Evolutionary conservation across 2,329 filamentous ascomycete genomes (phyloP), one percentile per base, ranked within the genome.

Genomic region (Penicillium sp.): DNA sequence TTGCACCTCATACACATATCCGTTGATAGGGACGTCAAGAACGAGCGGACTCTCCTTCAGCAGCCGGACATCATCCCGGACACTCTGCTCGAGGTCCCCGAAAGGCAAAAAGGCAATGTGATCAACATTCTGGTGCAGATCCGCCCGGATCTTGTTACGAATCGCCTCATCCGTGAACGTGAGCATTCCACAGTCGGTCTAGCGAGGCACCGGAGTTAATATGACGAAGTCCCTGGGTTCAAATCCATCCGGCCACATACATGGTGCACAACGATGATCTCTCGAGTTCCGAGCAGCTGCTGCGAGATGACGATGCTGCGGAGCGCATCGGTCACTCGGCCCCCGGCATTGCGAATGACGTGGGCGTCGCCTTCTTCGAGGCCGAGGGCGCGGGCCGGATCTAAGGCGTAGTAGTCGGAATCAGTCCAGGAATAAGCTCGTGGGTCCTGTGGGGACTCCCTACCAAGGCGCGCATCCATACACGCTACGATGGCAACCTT

Each of bases 1-100:
- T 70, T 86, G 80, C 28, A 90, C 83, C 54, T 89, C 81, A 66
- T 89, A 90, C 2, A 90, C 67, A 78, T 85, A 91, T 1, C 86
- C 86, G 4, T 77, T 84, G 31, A 90, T 73, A 0, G 67, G 65
- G 3, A 86, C 75, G 14, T 81, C 71, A 14, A 81, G 70, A 4
- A 90, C 72, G 11, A 84, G 70, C 38, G 76, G 76, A 33, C 72
- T 78, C 14, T 61, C 48, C 62, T 76, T 79, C 49, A 93, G 57
- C 50, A 44, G 6, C 17, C 21, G 8, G 4, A 44, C 19, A 34
- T 44, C 41, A 34, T 81, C 75, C 47, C 68, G 70, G 0, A 90
- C 81, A 5, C 80, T 83, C 50, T 76, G 64, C 40, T 84, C 77
- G 38, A 87, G 53, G 39, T 86, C 74, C 0, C 70, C 51, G 48